Base-by-base conservation (phyloP, 176 grass and related monocot genomes). In the Lolium rigidum region DNA sequence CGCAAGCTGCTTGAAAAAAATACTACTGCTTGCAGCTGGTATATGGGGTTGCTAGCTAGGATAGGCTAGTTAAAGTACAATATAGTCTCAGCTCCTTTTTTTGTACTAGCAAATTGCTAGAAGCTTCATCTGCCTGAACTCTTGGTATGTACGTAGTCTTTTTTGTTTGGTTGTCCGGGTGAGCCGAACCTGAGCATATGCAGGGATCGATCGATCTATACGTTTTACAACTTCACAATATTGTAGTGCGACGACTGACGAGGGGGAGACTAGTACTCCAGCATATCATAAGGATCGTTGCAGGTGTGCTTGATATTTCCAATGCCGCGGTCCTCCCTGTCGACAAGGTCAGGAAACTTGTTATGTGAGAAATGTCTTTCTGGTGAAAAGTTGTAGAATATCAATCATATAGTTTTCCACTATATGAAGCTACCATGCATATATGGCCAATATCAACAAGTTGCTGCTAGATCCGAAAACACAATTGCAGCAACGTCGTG, bases 161-260 rank as follows among this genome's bases (percentile, higher is more conserved):
- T 20, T 20, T 18, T 43, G 15, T 80, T 65, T 8, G 55, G 39
- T 4, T 65, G 59, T 80, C 78, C 59, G 39, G 78, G 21, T 80
- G 78, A 65, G 9, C 78, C 64, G 78, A 80, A 80, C 41, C 78
- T 41, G 44, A 11, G 4, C 69, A 80, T 66, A 35, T 35, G 31
- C 31, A 35, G 31, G 60, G 22, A 66, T n/a, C 41, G 22, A 50
- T n/a, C 74, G 4, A 43, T 35, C 41, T 43, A 43, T 51, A 10
- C n/a, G 46, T 72, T 72, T 71, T n/a, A 47, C 69, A 46, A 22
- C 17, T 13, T 1, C 67, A 44, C 41, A 0, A 7, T 35, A 76
- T 35, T 54, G 28, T 54, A 55, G 49, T 35, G 25, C 49, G 49
- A 35, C 41, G 41, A 6, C 7, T 43, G 41, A 43, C 41, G 7